phyloP scores from a whole-genome alignment of 768 basidiomycete genomes.

The Boletus reticulatus region DNA sequence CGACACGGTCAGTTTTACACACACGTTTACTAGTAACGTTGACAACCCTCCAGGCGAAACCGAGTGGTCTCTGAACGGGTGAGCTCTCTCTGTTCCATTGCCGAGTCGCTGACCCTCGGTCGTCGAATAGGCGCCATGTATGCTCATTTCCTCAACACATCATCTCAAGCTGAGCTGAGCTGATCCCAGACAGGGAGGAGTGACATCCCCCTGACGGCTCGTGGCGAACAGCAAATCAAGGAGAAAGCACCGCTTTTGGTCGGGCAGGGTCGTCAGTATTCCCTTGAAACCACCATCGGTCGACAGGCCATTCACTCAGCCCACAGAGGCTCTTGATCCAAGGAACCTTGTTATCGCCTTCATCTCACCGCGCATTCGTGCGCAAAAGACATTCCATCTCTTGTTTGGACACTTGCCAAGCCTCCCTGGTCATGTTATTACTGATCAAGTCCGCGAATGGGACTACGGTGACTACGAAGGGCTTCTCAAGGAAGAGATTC shows the following conservation, averaged over 20 bases:
- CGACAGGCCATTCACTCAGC: background rate
- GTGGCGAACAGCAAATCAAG: slow-evolving; percentile 70
- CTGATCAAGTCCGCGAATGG: slow-evolving; percentile 79
- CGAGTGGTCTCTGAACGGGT: slow-evolving; percentile 91
- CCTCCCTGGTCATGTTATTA: slow-evolving; percentile 51
- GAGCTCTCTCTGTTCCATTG: slow-evolving; percentile 16
- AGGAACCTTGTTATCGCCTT: slow-evolving; percentile 69
- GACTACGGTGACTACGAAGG: slow-evolving; percentile 94
- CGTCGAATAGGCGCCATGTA: slow-evolving; percentile 57
- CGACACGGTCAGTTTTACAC: slow-evolving; percentile 60
- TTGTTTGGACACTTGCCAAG: slow-evolving; percentile 55
- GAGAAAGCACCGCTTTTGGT: slow-evolving; percentile 64
- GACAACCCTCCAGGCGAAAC: slow-evolving; percentile 65
- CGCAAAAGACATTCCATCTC: slow-evolving; percentile 82
- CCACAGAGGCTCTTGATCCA: slow-evolving; percentile 73
- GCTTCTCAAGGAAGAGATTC: slow-evolving; percentile 74
- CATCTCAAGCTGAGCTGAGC: background rate
- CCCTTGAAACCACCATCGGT: background rate
- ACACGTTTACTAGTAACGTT: background rate
- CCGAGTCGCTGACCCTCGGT: slow-evolving; percentile 4
- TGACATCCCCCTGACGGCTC: slow-evolving; percentile 83
- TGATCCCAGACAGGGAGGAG: slow-evolving; percentile 70
- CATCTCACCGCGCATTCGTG: slow-evolving; percentile 86
- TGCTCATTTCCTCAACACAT: slow-evolving; percentile 17
- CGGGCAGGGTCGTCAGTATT: slow-evolving; percentile 67